Evolutionary conservation across 1,284 basidiomycete genomes (phyloP), one percentile per base, ranked within the genome.

Genomic region (Malassezia caprae): DNA sequence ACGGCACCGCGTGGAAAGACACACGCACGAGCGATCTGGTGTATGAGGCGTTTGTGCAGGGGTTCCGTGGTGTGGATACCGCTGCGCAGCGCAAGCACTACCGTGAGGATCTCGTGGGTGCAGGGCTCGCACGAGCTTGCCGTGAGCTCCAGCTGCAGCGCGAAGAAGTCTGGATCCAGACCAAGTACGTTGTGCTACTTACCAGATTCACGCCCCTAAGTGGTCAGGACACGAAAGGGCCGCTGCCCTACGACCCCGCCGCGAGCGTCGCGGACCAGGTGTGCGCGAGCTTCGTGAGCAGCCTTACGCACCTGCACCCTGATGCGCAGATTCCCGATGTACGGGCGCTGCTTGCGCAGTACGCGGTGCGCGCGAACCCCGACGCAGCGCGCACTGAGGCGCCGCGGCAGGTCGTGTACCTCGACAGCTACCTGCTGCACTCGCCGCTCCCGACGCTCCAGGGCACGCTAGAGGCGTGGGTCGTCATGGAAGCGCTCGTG

Each of bases 1-100:
- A 73, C 58, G 71, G 71, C 24, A 73, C 71, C 4, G 71, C 71
- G 1, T 73, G 69, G 71, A 73, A 73, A 37, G 61, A 51, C 13
- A 58, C 58, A 34, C 61, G 51, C 11, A 72, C 71, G 0, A 48
- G 58, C 3, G 58, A 64, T 4, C 64, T 70, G 10, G 63, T 72
- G 13, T 56, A 61, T 21, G 48, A 59, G n/a, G 69, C 69, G 3
- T 56, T 72, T 17, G 52, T 55, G 1, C 53, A 62, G 31, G 71
- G 71, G 3, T 73, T 73, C 48, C 61, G 66, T 7, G 71, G 65
- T 17, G 60, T 73, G 39, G 71, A 73, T 53, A 68, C 66, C 2
- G 68, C 71, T 17, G 71, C 52, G 3, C 71, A 73, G 48, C 63
- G 61, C 26, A 72, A 72, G 43, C 71, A 73, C 56, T 73, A 73